Base-by-base conservation (phyloP, 2,329 filamentous ascomycete species). In the Fusarium albosuccineum region DNA sequence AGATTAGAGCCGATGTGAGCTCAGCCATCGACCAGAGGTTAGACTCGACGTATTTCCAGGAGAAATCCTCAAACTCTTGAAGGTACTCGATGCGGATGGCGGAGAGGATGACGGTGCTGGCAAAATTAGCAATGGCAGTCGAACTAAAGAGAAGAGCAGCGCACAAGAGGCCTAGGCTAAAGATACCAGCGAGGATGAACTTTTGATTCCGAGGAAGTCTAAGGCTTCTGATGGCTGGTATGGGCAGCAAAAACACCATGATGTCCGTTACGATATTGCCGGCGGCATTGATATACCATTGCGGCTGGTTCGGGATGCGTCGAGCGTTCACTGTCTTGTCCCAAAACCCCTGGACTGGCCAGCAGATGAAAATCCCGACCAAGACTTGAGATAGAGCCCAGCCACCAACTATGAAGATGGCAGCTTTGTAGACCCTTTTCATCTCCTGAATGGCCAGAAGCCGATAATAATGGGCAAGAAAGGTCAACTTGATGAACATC, bases 361-460 rank as follows among this genome's bases (percentile, higher is more conserved):
- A 8, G 22, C 46, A 50, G 26, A 50, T 11, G 6, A 39, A 37
- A 6, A 50, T 50, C 5, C 46, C 46, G 1, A 50, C 5, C 1
- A 37, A 9, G 34, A 50, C 46, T 10, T 50, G 46, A 6, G 46
- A 50, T 3, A 50, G 6, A 5, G 46, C 46, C 46, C 46, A 50
- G 33, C 33, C 33, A 14, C 46, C 46, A 3, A 50, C 46, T 3
- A 50, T 37, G 0, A 27, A 5, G 6, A 50, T 50, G 14, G 46
- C 46, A 50, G 46, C 46, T n/a, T 50, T 34, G 16, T 50, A 50
- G 9, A 50, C 46, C 3, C 13, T 50, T n/a, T 37, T 50, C 33
- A 50, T 50, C 14, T 22, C 46, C 8, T 50, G 46, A 17, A 50
- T 50, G 14, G 46, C 46, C 4, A 50, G 46, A 2, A 50, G 14